These are phyloP conservation scores for Blastobotrys apis DNA, from an alignment of 1,139 yeast species.

Conservation along the genomic window DNA sequence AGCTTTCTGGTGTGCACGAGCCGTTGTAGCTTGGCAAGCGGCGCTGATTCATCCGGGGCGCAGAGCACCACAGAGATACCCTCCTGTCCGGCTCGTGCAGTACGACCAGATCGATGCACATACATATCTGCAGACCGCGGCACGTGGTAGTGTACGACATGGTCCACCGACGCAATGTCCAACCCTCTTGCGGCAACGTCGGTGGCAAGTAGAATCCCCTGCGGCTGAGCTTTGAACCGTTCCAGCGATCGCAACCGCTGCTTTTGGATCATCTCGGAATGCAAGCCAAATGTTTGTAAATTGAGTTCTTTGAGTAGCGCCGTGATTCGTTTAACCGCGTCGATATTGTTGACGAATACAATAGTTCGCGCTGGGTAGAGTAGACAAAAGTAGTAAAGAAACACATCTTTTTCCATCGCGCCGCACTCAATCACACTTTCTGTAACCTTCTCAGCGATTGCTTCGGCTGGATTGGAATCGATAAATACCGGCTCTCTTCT, in stretches of 20 bases:
- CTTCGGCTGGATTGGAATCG: conserved; percentile 84
- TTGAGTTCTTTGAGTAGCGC: conserved; percentile 69
- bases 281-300: conserved; percentile 74
- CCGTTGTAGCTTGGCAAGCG: conserved; percentile 69
- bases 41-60: conserved; percentile 86
- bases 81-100: conserved; percentile 91
- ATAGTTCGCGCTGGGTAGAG: conserved; percentile 87
- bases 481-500: conserved; percentile 50
- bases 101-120: conserved; percentile 95
- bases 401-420: conserved; percentile 83
- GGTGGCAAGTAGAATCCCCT: conserved; percentile 78
- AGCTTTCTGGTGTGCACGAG: conserved; percentile 48
- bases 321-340: conserved; percentile 80
- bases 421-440: conserved; percentile 93
- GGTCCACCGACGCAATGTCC: conserved; percentile 87
- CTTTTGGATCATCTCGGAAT: conserved; percentile 93
- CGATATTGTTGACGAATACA: conserved; percentile 91
- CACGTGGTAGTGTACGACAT: conserved; percentile 92
- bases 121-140: conserved; percentile 95
- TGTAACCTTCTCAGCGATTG: conserved; percentile 67
- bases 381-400: conserved; percentile 78
- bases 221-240: conserved; percentile 41
- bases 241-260: conserved; percentile 86
- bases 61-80: conserved; percentile 93
- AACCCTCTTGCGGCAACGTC: conserved; percentile 99